These are phyloP conservation scores for Areca catechu DNA, from an alignment of 176 grass and related monocot species.

Conservation along the genomic window DNA sequence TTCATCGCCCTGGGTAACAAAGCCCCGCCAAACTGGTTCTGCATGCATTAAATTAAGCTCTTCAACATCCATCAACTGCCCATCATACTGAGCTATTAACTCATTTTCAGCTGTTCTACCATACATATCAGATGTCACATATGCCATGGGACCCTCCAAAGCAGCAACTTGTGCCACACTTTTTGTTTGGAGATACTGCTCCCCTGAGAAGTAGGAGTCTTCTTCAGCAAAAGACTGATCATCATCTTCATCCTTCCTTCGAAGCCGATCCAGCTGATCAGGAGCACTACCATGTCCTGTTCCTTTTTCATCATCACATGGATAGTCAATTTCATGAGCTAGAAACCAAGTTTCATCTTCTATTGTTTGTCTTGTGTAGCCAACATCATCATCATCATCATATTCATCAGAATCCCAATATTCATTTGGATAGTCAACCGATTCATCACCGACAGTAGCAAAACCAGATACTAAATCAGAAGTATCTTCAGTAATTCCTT, in stretches of 20 bases:
- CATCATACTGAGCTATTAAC: constrained; percentile 83
- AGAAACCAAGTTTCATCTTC: constrained; percentile 98
- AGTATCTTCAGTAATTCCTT: constrained; percentile 93
- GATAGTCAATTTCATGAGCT: constrained; percentile 96
- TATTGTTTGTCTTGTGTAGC: constrained; percentile 87
- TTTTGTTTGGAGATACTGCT: constrained; percentile 63
- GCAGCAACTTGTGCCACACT: constrained; percentile 40
- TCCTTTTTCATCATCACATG: constrained; percentile 87
- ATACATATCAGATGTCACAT: constrained; percentile 32
- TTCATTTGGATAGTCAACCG: constrained; percentile 87
- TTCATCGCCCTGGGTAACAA: constrained; percentile 80
- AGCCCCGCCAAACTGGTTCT: constrained; percentile 95
- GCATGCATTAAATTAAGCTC: constrained; percentile 95
- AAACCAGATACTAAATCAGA: constrained; percentile 84
- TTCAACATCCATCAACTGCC: constrained; percentile 78
- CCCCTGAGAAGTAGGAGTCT: constrained; percentile 90
- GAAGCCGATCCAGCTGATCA: constrained; percentile 45
- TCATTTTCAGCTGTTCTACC: constrained; percentile 39
- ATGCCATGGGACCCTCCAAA: constrained; percentile 26
- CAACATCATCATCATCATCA: constrained; percentile 89
- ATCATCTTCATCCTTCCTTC: constrained; percentile 68
- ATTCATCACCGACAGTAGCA: constrained; percentile 69
- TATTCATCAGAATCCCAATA: constrained; percentile 99
- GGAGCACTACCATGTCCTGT: constrained; percentile 32
- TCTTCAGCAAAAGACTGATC: constrained; percentile 86